These are phyloP conservation scores for Ustilaginoidea virens DNA, from an alignment of 2,329 filamentous ascomycete species.

Conservation along the genomic window DNA sequence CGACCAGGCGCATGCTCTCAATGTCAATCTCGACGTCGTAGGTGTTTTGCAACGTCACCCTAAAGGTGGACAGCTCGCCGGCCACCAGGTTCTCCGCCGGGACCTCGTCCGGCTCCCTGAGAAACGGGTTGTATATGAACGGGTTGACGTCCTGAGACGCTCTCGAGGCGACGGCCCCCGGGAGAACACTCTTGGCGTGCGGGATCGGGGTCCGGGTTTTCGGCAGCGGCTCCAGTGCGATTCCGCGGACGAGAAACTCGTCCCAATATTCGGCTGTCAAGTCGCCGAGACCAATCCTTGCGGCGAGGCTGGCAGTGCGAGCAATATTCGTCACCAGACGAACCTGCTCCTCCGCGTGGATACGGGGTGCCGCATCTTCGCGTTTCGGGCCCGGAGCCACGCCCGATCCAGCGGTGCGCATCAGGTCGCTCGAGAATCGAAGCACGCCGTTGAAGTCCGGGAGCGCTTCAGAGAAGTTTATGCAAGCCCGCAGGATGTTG, in stretches of 20 bases:
- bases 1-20: conserved; percentile 62
- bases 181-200: conserved; percentile 41
- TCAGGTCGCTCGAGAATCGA: conserved; percentile 67
- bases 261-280: conserved; percentile 89
- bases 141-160: conserved; percentile 56
- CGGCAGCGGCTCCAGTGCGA: conserved; percentile 52
- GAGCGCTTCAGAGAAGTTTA: conserved; percentile 84
- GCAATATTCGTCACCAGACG: conserved; percentile 74
- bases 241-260: conserved; percentile 72
- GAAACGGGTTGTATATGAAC: conserved; percentile 90
- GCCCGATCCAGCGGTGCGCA: conserved; percentile 69
- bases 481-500: conserved; percentile 75
- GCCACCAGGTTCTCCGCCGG: conserved; percentile 59
- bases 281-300: conserved; percentile 53
- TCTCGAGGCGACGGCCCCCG: conserved; percentile 31
- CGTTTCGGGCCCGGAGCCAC: conserved; percentile 56
- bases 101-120: conserved; percentile 48
- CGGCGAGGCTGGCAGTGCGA: conserved; percentile 65
- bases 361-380: conserved; percentile 53
- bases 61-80: conserved; percentile 62
- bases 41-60: conserved; percentile 78
- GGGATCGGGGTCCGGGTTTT: conserved; percentile 47
- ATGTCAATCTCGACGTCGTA: conserved; percentile 88
- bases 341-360: conserved; percentile 71
- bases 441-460: conserved; percentile 87